Evolutionary conservation across 2,329 filamentous ascomycete genomes (phyloP).

Genomic region (Pyrenophora tritici-repentis): DNA sequence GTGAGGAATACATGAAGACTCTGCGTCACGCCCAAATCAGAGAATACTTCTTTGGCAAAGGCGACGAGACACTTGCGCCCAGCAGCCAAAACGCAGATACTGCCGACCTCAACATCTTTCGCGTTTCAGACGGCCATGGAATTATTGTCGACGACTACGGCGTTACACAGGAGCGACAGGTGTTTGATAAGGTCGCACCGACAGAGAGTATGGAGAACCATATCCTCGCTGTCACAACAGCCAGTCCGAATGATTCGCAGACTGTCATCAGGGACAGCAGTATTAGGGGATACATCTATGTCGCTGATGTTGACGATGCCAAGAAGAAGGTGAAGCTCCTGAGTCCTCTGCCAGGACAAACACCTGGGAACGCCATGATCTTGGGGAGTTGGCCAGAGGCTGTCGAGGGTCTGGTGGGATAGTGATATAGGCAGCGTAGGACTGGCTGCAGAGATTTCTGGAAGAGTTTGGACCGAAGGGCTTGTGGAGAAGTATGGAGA

Average conservation of each 20-base stretch:
- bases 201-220: constrained; percentile 75
- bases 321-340: constrained; percentile 80
- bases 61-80: constrained; percentile 73
- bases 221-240: constrained; percentile 83
- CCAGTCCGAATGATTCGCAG: constrained; percentile 68
- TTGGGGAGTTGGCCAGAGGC: constrained; percentile 88
- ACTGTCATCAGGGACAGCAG: constrained; percentile 78
- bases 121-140: constrained; percentile 63
- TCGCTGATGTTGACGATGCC: constrained; percentile 86
- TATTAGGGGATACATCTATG: constrained; percentile 91
- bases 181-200: constrained; percentile 68
- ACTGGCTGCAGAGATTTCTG: background rate
- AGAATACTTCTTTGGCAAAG: constrained; percentile 92
- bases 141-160: constrained; percentile 15
- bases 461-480: too few species aligned
- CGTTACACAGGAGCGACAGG: constrained; percentile 34
- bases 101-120: constrained; percentile 73
- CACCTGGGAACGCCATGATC: constrained; percentile 79
- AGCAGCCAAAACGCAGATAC: constrained; percentile 86
- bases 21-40: constrained; percentile 77
- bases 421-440: background rate
- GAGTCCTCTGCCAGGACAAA: constrained; percentile 78
- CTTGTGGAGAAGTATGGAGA: too few species aligned
- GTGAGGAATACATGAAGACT: constrained; percentile 73
- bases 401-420: constrained; percentile 71